phyloP scores from a whole-genome alignment of 352 stramenopile species.

The Elongisporangium undulatum region DNA sequence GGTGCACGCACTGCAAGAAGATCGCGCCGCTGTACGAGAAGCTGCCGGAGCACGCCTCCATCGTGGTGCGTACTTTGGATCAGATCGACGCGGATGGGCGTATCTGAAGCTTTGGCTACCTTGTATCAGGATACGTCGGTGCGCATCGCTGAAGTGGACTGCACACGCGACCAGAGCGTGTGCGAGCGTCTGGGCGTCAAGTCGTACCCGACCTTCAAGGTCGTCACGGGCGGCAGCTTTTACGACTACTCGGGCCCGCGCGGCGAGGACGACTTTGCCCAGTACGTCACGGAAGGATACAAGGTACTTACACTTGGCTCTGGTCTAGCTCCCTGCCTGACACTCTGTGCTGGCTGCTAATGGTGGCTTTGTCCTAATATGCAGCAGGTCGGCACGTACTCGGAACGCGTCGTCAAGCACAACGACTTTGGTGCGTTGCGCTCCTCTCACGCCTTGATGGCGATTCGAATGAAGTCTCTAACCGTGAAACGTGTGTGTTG shows the following conservation, averaged over 20 bases:
- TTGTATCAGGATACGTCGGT: slow-evolving; percentile 25
- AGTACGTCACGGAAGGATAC: slow-evolving; percentile 54
- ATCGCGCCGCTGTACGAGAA: slow-evolving; percentile 61
- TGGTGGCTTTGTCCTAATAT: neutral
- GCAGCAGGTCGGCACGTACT: slow-evolving; percentile 26
- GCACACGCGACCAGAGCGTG: slow-evolving; percentile 62
- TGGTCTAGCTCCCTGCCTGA: neutral
- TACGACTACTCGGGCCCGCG: slow-evolving; percentile 73
- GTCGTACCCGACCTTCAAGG: slow-evolving; percentile 82
- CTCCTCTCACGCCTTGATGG: neutral
- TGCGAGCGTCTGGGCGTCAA: slow-evolving; percentile 79
- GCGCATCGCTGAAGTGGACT: slow-evolving; percentile 72
- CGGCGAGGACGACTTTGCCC: slow-evolving; percentile 44
- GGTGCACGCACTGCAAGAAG: slow-evolving; percentile 84
- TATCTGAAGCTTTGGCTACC: no score
- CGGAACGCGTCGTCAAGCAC: slow-evolving; percentile 51
- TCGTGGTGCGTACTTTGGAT: slow-evolving; percentile 21
- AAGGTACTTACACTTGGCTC: slow-evolving; percentile 36
- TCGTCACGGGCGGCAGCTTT: slow-evolving; percentile 46
- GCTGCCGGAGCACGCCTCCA: slow-evolving; percentile 31
- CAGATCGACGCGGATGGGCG: no score
- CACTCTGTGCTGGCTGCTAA: neutral
- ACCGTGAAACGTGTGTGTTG: neutral
- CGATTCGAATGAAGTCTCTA: neutral
- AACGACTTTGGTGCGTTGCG: slow-evolving; percentile 43